These are phyloP conservation scores for Fusarium mangiferae DNA, from an alignment of 2,329 filamentous ascomycete species.

Conservation along the genomic window DNA sequence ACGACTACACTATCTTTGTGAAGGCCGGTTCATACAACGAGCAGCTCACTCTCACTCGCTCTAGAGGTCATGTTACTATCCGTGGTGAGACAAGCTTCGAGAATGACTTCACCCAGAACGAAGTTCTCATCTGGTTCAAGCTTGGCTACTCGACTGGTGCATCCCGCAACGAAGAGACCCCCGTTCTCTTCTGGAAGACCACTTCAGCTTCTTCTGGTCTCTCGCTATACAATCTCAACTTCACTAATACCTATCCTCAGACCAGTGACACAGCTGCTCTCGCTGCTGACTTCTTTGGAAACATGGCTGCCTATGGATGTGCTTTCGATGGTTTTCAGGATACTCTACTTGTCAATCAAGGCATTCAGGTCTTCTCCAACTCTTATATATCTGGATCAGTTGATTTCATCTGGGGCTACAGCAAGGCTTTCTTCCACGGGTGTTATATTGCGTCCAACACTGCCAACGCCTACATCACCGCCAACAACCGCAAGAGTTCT, in stretches of 20 bases:
- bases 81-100: constrained; percentile 36
- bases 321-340: constrained; percentile 60
- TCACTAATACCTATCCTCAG: constrained; percentile 58
- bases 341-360: constrained; percentile 58
- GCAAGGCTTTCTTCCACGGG: constrained; percentile 50
- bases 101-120: constrained; percentile 38
- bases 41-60: constrained; percentile 30
- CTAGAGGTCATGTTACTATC: constrained; percentile 28
- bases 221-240: constrained; percentile 70
- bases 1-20: constrained; percentile 40
- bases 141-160: constrained; percentile 48
- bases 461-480: constrained; percentile 46
- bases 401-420: constrained; percentile 45
- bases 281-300: constrained; percentile 49
- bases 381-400: constrained; percentile 47
- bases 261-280: constrained; percentile 56
- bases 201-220: constrained; percentile 57
- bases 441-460: constrained; percentile 53
- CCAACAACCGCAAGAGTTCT: constrained; percentile 45
- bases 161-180: constrained; percentile 55
- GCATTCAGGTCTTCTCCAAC: constrained; percentile 59
- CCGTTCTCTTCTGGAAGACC: constrained; percentile 57
- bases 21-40: constrained; percentile 40
- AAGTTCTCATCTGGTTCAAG: constrained; percentile 34
- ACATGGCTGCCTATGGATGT: constrained; percentile 53